Conservation (phyloP, 1,139 yeast genomes). For the Candida dubliniensis region DNA sequence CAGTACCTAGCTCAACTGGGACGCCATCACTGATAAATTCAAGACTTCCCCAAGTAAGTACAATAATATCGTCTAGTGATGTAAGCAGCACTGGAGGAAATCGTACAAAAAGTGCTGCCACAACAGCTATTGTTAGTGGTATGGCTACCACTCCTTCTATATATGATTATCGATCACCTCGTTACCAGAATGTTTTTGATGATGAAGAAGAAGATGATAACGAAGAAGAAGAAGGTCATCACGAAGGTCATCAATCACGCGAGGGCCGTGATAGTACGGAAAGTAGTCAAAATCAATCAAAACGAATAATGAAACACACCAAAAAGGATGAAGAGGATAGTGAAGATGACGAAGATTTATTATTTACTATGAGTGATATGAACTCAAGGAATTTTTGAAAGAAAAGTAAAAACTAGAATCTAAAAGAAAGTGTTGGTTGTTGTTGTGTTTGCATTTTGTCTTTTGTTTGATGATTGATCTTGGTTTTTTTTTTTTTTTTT, state of each 20-base stretch:
- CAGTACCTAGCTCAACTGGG: background rate
- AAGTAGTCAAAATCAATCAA: constrained; percentile 4
- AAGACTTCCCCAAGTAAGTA: constrained; percentile 15
- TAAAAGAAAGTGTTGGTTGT: no score
- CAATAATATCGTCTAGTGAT: constrained; percentile 15
- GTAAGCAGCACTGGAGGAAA: constrained; percentile 7
- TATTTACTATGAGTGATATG: constrained; percentile 92
- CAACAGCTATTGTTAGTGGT: constrained; percentile 23
- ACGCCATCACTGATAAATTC: constrained; percentile 4
- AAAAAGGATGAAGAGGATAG: constrained; percentile 41
- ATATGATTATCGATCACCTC: constrained; percentile 25
- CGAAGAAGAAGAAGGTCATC: constrained; percentile 45
- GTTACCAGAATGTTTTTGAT: constrained; percentile 52
- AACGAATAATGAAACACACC: background rate
- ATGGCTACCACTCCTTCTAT: constrained; percentile 41
- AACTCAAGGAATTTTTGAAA: constrained; percentile 33
- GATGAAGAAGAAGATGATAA: constrained; percentile 49
- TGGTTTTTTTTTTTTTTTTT: no score
- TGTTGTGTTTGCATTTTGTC: background rate
- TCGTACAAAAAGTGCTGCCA: constrained; percentile 12
- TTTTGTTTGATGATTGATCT: no score
- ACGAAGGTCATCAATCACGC: constrained; percentile 13
- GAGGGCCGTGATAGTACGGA: background rate
- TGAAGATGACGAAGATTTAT: constrained; percentile 76
- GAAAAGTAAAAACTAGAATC: no score